phyloP scores from a whole-genome alignment of 495 filamentous ascomycete species.

The Trichoderma parareesei region DNA sequence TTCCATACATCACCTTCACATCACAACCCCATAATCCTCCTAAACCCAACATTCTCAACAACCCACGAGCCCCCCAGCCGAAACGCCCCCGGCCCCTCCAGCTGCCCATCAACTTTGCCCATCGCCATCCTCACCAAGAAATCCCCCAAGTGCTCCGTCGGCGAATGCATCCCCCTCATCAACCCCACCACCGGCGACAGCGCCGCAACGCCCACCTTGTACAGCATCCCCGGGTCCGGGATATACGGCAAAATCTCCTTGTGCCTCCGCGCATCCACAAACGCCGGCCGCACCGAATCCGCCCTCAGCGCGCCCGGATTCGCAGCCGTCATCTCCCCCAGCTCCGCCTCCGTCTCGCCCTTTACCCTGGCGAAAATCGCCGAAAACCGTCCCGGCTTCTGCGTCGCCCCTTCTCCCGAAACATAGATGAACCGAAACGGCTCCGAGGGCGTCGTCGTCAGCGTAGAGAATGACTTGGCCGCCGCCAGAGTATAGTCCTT shows the following conservation, averaged over 20 bases:
- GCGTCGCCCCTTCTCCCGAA: conserved; percentile 50
- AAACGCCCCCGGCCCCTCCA: conserved; percentile 35
- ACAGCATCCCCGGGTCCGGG: conserved; percentile 19
- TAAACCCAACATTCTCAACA: conserved; percentile 39
- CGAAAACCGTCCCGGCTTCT: conserved; percentile 41
- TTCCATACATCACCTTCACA: neutral
- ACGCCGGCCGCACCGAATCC: conserved; percentile 44
- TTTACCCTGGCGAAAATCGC: conserved; percentile 53
- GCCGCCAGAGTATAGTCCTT: conserved; percentile 53
- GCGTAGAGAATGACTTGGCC: conserved; percentile 47
- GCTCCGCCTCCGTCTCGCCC: conserved; percentile 50
- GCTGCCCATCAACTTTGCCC: conserved; percentile 38
- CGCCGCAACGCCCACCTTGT: neutral
- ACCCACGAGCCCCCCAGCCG: conserved; percentile 35
- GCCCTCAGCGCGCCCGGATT: conserved; percentile 35
- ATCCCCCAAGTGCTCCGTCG: conserved; percentile 33
- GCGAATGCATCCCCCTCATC: conserved; percentile 25
- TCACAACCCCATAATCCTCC: conserved; percentile 36
- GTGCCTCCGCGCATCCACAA: conserved; percentile 42
- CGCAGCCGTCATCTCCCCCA: conserved; percentile 32
- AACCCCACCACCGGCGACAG: conserved; percentile 14
- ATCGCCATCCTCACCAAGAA: conserved; percentile 50
- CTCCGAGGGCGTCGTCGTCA: conserved; percentile 17
- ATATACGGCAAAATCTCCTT: conserved; percentile 42
- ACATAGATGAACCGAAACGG: conserved; percentile 65